phyloP scores from a whole-genome alignment of 1,284 basidiomycete genomes.

The Kwoniella shivajii region DNA sequence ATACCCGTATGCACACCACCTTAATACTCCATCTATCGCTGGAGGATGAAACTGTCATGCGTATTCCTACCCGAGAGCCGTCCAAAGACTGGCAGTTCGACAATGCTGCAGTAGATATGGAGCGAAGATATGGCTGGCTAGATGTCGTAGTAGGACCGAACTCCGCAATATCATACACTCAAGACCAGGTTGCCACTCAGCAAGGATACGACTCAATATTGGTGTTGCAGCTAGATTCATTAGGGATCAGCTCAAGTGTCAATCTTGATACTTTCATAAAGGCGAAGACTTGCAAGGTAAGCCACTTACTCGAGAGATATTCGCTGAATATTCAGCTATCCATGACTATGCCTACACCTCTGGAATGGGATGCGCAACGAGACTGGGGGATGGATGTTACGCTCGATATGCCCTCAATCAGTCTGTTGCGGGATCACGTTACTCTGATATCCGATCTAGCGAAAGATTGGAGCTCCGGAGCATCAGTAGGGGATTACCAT shows the following conservation, averaged over 20 bases:
- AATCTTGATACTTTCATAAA: slow-evolving; percentile 77
- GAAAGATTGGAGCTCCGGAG: slow-evolving; percentile 83
- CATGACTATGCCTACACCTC: slow-evolving; percentile 57
- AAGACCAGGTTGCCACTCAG: slow-evolving; percentile 74
- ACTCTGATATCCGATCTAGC: slow-evolving; percentile 87
- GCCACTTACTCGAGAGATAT: slow-evolving; percentile 6
- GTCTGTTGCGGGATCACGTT: slow-evolving; percentile 83
- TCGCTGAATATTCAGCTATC: slow-evolving; percentile 26
- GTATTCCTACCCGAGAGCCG: slow-evolving; percentile 81
- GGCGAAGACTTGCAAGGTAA: slow-evolving; percentile 67
- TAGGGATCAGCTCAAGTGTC: slow-evolving; percentile 77
- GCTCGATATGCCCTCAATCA: slow-evolving; percentile 70
- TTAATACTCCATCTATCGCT: slow-evolving; percentile 79
- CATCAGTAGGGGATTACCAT: slow-evolving; percentile 68
- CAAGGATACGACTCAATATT: slow-evolving; percentile 75
- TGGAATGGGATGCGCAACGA: slow-evolving; percentile 62
- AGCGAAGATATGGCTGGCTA: slow-evolving; percentile 65
- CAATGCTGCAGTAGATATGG: slow-evolving; percentile 49
- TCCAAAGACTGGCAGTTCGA: slow-evolving; percentile 51
- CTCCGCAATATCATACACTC: slow-evolving; percentile 77
- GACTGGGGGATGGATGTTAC: slow-evolving; percentile 74
- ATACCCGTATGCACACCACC: slow-evolving; percentile 75
- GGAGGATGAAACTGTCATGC: slow-evolving; percentile 70
- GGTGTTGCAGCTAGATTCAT: slow-evolving; percentile 76
- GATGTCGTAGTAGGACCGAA: slow-evolving; percentile 73